phyloP scores from a whole-genome alignment of 306 rosid species.

The Boehmeria nivea region DNA sequence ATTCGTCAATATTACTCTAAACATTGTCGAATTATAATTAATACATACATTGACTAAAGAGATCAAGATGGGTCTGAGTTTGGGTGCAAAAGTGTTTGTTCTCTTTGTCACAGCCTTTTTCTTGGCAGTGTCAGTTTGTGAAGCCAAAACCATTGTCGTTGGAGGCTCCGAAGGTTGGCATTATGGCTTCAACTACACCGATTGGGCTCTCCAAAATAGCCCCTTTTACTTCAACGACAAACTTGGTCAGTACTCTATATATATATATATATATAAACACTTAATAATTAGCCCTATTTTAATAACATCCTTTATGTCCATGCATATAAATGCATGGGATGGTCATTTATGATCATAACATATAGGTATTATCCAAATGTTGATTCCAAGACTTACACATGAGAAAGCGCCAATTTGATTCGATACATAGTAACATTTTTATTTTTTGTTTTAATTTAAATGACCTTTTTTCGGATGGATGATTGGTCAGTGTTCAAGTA shows the following conservation, averaged over 20 bases:
- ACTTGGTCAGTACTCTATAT: conserved; percentile 13
- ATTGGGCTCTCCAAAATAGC: conserved; percentile 44
- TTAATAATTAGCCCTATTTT: too few species aligned
- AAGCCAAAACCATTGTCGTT: conserved; percentile 36
- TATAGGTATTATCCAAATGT: too few species aligned
- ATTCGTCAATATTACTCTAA: too few species aligned
- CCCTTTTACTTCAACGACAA: conserved; percentile 51
- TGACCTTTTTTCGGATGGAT: not conserved
- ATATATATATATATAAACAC: not conserved
- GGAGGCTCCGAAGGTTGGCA: conserved; percentile 65
- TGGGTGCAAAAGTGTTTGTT: not conserved
- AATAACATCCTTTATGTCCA: not conserved
- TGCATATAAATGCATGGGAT: not conserved
- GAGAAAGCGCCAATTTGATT: too few species aligned
- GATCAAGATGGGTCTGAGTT: conserved; percentile 10
- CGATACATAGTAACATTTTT: too few species aligned
- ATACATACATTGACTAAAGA: too few species aligned
- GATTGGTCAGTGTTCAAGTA: conserved; percentile 21
- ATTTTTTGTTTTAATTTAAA: not conserved
- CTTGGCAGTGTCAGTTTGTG: conserved; percentile 3
- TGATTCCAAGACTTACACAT: too few species aligned
- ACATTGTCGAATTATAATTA: too few species aligned
- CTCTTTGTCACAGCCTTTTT: conserved; percentile 14
- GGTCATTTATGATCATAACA: too few species aligned
- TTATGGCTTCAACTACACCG: conserved; percentile 49